Percentiles rank a stretch among this genome's conserved stretches.
Evolutionary conservation across 495 filamentous ascomycete genomes (phyloP).

Genomic region (Hypoxylon trugodes): DNA sequence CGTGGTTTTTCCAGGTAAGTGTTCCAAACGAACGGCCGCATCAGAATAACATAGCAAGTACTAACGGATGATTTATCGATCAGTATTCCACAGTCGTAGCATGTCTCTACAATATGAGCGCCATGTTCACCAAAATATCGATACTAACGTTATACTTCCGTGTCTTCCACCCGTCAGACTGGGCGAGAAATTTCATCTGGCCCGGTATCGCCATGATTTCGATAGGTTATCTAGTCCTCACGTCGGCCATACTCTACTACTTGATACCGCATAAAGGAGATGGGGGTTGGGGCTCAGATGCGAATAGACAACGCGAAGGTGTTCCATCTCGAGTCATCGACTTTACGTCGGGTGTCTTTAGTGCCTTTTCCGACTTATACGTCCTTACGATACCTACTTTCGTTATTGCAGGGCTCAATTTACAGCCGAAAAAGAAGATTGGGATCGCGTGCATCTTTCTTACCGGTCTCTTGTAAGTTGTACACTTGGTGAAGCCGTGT

Average conservation of each 20-base stretch:
- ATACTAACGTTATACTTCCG: background rate
- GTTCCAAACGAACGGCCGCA: no score
- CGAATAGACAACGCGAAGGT: background rate
- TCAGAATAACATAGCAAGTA: no score
- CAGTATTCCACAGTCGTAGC: background rate
- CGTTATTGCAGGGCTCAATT: background rate
- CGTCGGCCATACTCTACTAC: background rate
- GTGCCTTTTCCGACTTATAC: background rate
- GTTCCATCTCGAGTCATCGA: background rate
- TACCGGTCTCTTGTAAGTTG: background rate
- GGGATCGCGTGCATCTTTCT: background rate
- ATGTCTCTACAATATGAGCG: background rate
- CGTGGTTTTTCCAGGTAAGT: background rate
- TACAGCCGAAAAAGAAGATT: background rate
- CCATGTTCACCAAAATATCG: background rate
- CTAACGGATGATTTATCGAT: no score
- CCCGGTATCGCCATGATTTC: background rate
- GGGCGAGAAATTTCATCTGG: background rate
- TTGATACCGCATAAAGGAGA: background rate
- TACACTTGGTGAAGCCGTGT: background rate
- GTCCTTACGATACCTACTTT: background rate
- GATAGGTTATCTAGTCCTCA: background rate
- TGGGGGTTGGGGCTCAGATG: background rate
- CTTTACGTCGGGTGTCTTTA: background rate
- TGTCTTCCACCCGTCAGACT: background rate